These are phyloP conservation scores for Leishmania amazonensis DNA, from an alignment of 208 protist genomes.

Conservation along the genomic window DNA sequence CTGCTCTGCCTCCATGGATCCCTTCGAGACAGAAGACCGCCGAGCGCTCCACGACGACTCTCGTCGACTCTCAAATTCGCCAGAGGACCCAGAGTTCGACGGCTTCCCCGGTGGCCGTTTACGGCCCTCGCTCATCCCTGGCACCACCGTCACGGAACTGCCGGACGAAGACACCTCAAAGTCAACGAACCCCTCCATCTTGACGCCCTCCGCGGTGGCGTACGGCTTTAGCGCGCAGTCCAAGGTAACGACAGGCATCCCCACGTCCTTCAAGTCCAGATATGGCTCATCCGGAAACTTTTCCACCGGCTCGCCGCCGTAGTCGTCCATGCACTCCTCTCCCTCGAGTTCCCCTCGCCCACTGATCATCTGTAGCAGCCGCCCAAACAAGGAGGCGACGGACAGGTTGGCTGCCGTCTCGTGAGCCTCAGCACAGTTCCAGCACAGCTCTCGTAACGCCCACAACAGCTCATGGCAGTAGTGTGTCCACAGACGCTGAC, in stretches of 20 bases:
- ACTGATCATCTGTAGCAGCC: conserved; percentile 48
- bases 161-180: conserved; percentile 30
- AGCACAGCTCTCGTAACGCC: conserved; percentile 57
- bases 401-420: conserved; percentile 53
- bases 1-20: background rate
- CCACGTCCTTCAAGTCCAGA: conserved; percentile 4
- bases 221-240: conserved; percentile 16
- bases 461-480: conserved; percentile 59
- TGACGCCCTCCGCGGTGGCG: conserved; percentile 2
- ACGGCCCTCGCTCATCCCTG: background rate
- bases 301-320: conserved; percentile 2
- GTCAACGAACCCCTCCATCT: conserved; percentile 33
- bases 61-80: background rate
- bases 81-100: background rate
- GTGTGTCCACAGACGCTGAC: conserved; percentile 37
- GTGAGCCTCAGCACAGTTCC: conserved; percentile 54
- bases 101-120: background rate
- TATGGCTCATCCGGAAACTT: background rate
- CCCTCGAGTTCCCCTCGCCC: conserved; percentile 17
- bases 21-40: background rate
- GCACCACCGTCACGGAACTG: background rate
- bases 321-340: conserved; percentile 11
- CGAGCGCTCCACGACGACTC: background rate
- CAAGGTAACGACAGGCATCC: conserved; percentile 16
- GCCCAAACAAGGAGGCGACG: conserved; percentile 57